phyloP scores from a whole-genome alignment of 2,329 filamentous ascomycete species.

The Stagonosporopsis chrysanthemi region DNA sequence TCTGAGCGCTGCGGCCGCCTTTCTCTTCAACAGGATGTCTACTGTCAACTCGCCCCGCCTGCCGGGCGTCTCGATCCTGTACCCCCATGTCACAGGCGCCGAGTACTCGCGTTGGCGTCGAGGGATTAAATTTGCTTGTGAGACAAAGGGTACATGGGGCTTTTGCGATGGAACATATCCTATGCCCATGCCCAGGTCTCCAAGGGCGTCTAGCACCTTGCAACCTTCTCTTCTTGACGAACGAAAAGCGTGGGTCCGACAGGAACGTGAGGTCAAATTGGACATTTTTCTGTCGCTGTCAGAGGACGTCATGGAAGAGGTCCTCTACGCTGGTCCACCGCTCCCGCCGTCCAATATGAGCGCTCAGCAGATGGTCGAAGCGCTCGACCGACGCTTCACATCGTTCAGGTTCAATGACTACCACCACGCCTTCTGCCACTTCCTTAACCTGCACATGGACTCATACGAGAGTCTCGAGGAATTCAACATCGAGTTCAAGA shows the following conservation, averaged over 20 bases:
- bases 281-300: slow-evolving; percentile 48
- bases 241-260: slow-evolving; percentile 44
- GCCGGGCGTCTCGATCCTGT: slow-evolving; percentile 39
- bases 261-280: slow-evolving; percentile 47
- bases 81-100: slow-evolving; percentile 36
- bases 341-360: slow-evolving; percentile 43
- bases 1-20: slow-evolving; percentile 17
- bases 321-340: slow-evolving; percentile 46
- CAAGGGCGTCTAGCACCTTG: slow-evolving; percentile 24
- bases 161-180: slow-evolving; percentile 41
- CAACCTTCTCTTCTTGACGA: slow-evolving; percentile 46
- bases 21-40: slow-evolving; percentile 21
- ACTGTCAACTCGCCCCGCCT: slow-evolving; percentile 25
- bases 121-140: slow-evolving; percentile 40
- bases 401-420: slow-evolving; percentile 46
- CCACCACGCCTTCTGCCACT: slow-evolving; percentile 49
- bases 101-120: slow-evolving; percentile 46
- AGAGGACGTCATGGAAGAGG: slow-evolving; percentile 49
- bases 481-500: slow-evolving; percentile 46
- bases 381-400: slow-evolving; percentile 39
- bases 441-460: slow-evolving; percentile 48
- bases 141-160: slow-evolving; percentile 43
- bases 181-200: slow-evolving; percentile 47
- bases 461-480: slow-evolving; percentile 42
- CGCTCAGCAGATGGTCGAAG: slow-evolving; percentile 43